Conservation (phyloP, 2,329 filamentous ascomycete species). For the Exserohilum rostratum region DNA sequence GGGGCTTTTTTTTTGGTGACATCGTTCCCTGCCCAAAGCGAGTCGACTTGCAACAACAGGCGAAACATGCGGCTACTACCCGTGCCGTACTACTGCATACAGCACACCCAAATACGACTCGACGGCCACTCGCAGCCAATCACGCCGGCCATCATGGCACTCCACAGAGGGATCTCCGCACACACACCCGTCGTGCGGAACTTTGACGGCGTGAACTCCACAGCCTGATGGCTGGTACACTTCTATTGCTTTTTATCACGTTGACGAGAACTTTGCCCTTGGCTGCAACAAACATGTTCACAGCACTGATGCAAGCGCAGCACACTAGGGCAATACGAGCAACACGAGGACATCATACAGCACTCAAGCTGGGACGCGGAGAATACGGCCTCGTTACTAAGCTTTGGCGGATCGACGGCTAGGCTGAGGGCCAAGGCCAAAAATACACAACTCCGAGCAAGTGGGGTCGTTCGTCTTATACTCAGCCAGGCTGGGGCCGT, state of each 20-base stretch:
- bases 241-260: not conserved
- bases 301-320: not conserved
- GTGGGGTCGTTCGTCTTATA: slow-evolving; percentile 22
- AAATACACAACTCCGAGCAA: slow-evolving; percentile 23
- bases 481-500: slow-evolving; percentile 30
- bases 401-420: slow-evolving; percentile 14
- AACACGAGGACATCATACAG: not conserved
- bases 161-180: slow-evolving; percentile 1
- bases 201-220: not conserved
- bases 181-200: not conserved
- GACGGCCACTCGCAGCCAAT: slow-evolving; percentile 1
- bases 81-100: not conserved
- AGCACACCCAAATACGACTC: not conserved
- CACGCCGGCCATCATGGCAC: not conserved
- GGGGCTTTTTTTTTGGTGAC: not conserved
- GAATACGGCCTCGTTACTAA: slow-evolving; percentile 3
- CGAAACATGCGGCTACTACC: slow-evolving; percentile 7
- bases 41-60: slow-evolving; percentile 4
- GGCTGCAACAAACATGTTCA: not conserved
- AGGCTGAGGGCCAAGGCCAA: slow-evolving; percentile 13
- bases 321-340: not conserved
- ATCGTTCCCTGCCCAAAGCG: slow-evolving; percentile 1
- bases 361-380: not conserved
- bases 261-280: not conserved
- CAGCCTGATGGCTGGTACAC: not conserved